Evolutionary conservation across 176 grass and related monocot species (phyloP).

Genomic region (Carex kokanica): DNA sequence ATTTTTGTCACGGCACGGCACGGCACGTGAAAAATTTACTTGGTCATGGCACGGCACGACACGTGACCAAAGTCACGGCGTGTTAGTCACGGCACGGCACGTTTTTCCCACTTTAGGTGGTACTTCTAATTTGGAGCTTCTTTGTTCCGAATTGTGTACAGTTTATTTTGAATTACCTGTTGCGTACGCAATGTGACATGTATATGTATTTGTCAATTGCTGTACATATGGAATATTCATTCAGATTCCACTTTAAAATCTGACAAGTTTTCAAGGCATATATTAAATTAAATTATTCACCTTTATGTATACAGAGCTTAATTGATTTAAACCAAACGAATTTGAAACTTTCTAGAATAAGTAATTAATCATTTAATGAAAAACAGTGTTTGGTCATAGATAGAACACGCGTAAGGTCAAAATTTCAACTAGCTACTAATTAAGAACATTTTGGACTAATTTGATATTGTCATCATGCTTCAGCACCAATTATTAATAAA

Average conservation of each 20-base stretch:
- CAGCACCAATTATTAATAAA: background rate
- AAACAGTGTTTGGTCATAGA: background rate
- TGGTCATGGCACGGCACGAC: too few species aligned
- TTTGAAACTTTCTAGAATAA: background rate
- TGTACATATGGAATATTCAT: background rate
- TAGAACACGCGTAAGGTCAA: background rate
- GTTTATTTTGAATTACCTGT: constrained; percentile 9
- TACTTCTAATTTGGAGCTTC: background rate
- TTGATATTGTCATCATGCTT: background rate
- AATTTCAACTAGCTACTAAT: background rate
- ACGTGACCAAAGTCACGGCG: too few species aligned
- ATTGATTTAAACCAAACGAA: background rate
- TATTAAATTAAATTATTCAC: background rate
- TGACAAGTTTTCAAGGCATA: background rate
- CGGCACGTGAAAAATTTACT: too few species aligned
- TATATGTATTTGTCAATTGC: background rate
- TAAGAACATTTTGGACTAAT: background rate
- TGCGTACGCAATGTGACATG: background rate
- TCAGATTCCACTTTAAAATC: background rate
- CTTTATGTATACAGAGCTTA: background rate
- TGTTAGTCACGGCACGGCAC: too few species aligned
- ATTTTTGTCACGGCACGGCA: too few species aligned
- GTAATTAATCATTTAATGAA: background rate
- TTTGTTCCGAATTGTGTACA: background rate
- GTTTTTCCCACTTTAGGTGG: too few species aligned